Conservation (phyloP, 257 asterid genomes). For the Thymus quinquecostatus region DNA sequence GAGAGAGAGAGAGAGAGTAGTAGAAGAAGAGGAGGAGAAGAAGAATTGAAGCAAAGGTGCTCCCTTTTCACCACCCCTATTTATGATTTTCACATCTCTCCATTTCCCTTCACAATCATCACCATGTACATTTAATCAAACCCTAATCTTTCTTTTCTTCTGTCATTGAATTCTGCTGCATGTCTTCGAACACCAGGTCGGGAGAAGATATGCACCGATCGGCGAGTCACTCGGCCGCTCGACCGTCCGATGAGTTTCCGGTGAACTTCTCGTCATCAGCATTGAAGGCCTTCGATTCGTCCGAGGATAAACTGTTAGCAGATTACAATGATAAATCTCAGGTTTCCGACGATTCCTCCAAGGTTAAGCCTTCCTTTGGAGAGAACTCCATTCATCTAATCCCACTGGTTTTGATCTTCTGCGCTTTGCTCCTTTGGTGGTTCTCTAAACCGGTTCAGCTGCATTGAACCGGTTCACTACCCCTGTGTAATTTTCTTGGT, state of each 20-base stretch:
- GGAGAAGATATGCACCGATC: slow-evolving; percentile 55
- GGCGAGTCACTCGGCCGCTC: slow-evolving; percentile 41
- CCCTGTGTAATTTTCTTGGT: background rate
- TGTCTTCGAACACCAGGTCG: slow-evolving; percentile 11
- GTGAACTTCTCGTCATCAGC: slow-evolving; percentile 40
- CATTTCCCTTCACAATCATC: background rate
- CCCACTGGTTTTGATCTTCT: slow-evolving; percentile 54
- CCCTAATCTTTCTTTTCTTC: too few relatives aligned
- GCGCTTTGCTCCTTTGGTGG: slow-evolving; percentile 61
- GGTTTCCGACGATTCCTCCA: slow-evolving; percentile 34
- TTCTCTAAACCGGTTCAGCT: slow-evolving; percentile 47
- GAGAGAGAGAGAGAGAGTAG: background rate
- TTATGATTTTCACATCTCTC: slow-evolving; percentile 13
- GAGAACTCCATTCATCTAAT: slow-evolving; percentile 57
- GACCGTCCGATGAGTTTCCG: slow-evolving; percentile 50
- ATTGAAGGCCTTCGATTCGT: slow-evolving; percentile 27
- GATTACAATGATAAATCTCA: slow-evolving; percentile 9
- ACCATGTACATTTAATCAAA: too few relatives aligned
- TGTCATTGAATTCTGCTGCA: background rate
- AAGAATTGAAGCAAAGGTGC: slow-evolving; percentile 37
- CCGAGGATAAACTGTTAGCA: slow-evolving; percentile 29
- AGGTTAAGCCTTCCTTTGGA: slow-evolving; percentile 38
- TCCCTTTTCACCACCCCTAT: background rate
- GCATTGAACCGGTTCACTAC: background rate
- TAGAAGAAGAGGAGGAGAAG: background rate